Base-by-base conservation (phyloP, 805 yeast genomes). In the Saccharomycopsis fermentans region DNA sequence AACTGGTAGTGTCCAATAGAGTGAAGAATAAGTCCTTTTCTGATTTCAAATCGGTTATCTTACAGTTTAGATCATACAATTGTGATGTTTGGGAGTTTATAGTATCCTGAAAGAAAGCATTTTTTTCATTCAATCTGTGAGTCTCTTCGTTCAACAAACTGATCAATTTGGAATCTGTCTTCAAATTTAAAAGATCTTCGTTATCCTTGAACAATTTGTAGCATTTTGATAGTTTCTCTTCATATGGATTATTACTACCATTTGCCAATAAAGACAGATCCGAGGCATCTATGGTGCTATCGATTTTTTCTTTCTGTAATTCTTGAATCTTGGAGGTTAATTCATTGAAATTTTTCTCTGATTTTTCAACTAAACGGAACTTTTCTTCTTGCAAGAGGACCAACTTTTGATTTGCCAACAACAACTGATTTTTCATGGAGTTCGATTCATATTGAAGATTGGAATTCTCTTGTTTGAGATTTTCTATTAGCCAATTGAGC, bases 101-200 rank as follows among this genome's bases (percentile, higher is more conserved):
- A 6, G 48, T 32, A 11, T 12, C 24, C 48, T 58, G 55, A 14
- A 26, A 40, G 35, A 17, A 29, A 3, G 21, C 21, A 1, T 37
- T 39, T 16, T 12, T 37, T 6, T 39, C 52, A n/a, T 69, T 66
- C 36, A 84, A 67, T 0, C 77, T 64, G 0, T 66, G 62, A 57
- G 80, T 82, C 61, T 84, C 86, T 62, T 81, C 84, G 63, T 77
- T 80, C 36, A 84, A 69, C 9, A 84, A 65, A 63, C 81, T 86
- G 5, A 70, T 68, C 27, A 79, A 76, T 5, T 69, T 68, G 53
- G 72, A 72, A 50, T 71, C 69, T 48, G 67, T 67, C 55, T 69
- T 64, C 37, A 71, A 58, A 6, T 66, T 62, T 5, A 68, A 66
- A 4, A 73, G 59, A 39, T 67, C 65, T 12, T 66, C 65, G 34